phyloP scores from a whole-genome alignment of 1,284 basidiomycete genomes.

The Cutaneotrichosporon sp. region DNA sequence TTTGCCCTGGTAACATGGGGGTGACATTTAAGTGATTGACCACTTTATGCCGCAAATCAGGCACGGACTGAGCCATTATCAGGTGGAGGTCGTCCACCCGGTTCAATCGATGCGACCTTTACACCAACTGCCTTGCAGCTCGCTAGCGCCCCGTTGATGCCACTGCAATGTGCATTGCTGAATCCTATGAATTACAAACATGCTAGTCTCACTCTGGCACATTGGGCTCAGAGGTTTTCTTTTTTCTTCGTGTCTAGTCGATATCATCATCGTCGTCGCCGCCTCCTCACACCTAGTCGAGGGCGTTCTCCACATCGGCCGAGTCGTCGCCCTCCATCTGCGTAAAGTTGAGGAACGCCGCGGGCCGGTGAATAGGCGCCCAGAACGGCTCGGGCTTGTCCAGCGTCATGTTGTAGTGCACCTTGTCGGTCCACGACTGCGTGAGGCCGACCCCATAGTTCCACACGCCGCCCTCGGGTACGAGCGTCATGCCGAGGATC shows the following conservation, averaged over 20 bases:
- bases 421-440: constrained; percentile 78
- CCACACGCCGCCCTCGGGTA: constrained; percentile 87
- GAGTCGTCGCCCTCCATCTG: constrained; percentile 75
- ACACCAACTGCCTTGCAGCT: neutral
- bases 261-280: too few species aligned
- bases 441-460: constrained; percentile 89
- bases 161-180: constrained; percentile 1
- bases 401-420: constrained; percentile 79
- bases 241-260: neutral
- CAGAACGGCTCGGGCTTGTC: constrained; percentile 92
- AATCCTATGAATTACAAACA: constrained; percentile 9
- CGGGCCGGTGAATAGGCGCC: constrained; percentile 85
- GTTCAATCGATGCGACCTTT: neutral
- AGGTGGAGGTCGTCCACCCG: constrained; percentile 4
- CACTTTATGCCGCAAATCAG: neutral
- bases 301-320: constrained; percentile 75
- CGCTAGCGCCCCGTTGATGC: neutral
- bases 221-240: neutral
- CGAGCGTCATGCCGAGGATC: constrained; percentile 82
- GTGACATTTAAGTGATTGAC: neutral
- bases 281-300: too few species aligned
- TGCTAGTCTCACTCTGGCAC: neutral
- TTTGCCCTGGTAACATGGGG: neutral
- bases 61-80: constrained; percentile 3
- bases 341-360: constrained; percentile 87